These are phyloP conservation scores for Candida xyloterini DNA, from an alignment of 805 yeast genomes.

Conservation along the genomic window DNA sequence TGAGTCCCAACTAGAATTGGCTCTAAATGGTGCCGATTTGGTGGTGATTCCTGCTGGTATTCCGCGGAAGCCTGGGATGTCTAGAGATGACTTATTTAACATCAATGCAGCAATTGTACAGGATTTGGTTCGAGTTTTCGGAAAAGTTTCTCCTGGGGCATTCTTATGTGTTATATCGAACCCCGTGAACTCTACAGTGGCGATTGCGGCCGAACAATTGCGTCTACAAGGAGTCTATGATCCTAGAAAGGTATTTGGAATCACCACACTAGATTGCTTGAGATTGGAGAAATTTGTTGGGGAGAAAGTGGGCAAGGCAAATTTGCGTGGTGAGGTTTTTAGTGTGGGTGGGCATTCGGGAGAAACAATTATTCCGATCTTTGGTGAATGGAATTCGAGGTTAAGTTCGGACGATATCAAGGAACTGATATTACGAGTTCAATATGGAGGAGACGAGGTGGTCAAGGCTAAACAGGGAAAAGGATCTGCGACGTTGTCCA, in stretches of 20 bases:
- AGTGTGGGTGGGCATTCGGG: constrained; percentile 89
- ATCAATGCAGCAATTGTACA: constrained; percentile 53
- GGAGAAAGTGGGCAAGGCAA: constrained; percentile 46
- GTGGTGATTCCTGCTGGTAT: constrained; percentile 60
- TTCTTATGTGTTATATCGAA: constrained; percentile 53
- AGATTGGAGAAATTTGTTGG: constrained; percentile 76
- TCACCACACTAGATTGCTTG: constrained; percentile 55
- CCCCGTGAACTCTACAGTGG: constrained; percentile 60
- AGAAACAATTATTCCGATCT: constrained; percentile 81
- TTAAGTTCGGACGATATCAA: constrained; percentile 40
- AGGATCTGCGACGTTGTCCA: constrained; percentile 92
- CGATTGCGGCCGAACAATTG: constrained; percentile 55
- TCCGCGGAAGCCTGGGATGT: constrained; percentile 64
- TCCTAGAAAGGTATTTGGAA: constrained; percentile 52
- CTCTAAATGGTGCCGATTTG: constrained; percentile 44
- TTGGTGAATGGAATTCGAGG: constrained; percentile 40
- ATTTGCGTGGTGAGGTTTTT: constrained; percentile 58
- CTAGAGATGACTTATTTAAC: constrained; percentile 57
- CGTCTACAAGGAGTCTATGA: constrained; percentile 48
- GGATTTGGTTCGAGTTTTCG: constrained; percentile 47
- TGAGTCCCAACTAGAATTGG: constrained; percentile 31
- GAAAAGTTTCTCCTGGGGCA: constrained; percentile 43
- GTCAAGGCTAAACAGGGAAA: constrained; percentile 92
- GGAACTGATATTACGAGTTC: constrained; percentile 76
- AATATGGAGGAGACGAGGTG: constrained; percentile 87